Base-by-base conservation (phyloP, 2,329 filamentous ascomycete species). In the Rhynchosporium agropyri region DNA sequence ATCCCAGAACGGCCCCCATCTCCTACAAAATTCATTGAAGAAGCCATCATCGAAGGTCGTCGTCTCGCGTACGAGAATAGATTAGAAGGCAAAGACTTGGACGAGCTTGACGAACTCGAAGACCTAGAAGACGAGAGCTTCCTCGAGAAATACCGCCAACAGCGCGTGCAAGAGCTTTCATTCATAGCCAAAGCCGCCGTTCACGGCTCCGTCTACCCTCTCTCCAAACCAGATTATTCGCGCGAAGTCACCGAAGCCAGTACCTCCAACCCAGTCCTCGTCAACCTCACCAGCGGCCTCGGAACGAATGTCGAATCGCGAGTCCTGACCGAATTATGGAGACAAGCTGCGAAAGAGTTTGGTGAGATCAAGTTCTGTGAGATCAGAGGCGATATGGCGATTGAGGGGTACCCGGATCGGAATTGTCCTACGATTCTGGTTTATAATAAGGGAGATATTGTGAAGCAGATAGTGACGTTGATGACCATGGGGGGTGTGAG, bases 1-100 rank as follows among this genome's bases (percentile, higher is more conserved):
- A 98, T 99, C 66, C 95, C 95, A n/a, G 93, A 98, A 76, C 98
- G 97, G 76, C 92, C 94, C 0, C 92, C 93, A 3, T 97, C 94
- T 51, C 95, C 95, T 2, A 97, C 95, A 2, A 92, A 93, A 6
- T 89, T 97, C 79, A 97, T 99, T 72, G 90, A 99, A 78, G 94
- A 98, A 80, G 95, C 95, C 3, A 85, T 99, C 53, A 77, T 89
- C 26, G 91, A 97, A 79, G 95, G 91, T 12, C 86, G 90, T 63
- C 82, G 88, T 70, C 82, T 96, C 66, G 93, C 93, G 33, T 88
- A 98, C 73, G 94, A 97, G 75, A 97, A 97, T 75, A 83, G 95
- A 59, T 80, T 99, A 1, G 93, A 98, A 76, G 91, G 93, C 69
- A 98, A 97, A 75, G 92, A 97, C 71, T 80, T 99, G 0, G 93